phyloP scores from a whole-genome alignment of 106 monocot species.

The Apostasia ramifera region DNA sequence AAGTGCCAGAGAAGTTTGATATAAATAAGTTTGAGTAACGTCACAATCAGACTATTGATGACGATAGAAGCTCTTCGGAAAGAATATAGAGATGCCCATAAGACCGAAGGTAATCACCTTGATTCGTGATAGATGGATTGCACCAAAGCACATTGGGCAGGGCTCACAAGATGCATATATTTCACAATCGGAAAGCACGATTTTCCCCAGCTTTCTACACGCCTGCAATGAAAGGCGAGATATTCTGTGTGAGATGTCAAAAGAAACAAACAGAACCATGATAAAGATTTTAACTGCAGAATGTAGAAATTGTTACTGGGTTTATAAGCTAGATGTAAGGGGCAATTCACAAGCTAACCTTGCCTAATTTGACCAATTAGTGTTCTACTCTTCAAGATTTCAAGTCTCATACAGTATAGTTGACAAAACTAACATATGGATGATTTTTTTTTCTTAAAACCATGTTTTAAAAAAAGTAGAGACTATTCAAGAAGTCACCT shows the following conservation, averaged over 20 bases:
- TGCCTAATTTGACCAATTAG: too few relatives aligned
- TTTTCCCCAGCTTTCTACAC: slow-evolving; percentile 78
- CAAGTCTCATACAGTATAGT: too few relatives aligned
- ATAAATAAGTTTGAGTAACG: background rate
- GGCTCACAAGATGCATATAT: slow-evolving; percentile 91
- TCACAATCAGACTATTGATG: background rate
- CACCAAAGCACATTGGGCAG: slow-evolving; percentile 92
- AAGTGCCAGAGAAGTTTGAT: background rate
- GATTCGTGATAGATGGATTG: slow-evolving; percentile 78
- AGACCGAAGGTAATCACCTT: slow-evolving; percentile 29
- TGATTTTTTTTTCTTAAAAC: too few relatives aligned
- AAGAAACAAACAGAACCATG: background rate
- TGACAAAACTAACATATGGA: too few relatives aligned
- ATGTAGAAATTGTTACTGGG: too few relatives aligned
- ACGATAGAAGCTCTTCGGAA: background rate
- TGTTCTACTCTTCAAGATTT: too few relatives aligned
- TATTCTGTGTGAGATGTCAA: background rate
- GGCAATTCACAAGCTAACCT: too few relatives aligned
- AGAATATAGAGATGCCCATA: background rate
- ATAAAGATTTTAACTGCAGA: too few relatives aligned
- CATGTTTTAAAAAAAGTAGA: too few relatives aligned
- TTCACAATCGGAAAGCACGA: slow-evolving; percentile 82
- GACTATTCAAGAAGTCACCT: too few relatives aligned
- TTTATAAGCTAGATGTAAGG: too few relatives aligned
- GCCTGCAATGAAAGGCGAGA: slow-evolving; percentile 30